Evolutionary conservation across 2,329 filamentous ascomycete genomes (phyloP).

Genomic region (Scedosporium boydii): DNA sequence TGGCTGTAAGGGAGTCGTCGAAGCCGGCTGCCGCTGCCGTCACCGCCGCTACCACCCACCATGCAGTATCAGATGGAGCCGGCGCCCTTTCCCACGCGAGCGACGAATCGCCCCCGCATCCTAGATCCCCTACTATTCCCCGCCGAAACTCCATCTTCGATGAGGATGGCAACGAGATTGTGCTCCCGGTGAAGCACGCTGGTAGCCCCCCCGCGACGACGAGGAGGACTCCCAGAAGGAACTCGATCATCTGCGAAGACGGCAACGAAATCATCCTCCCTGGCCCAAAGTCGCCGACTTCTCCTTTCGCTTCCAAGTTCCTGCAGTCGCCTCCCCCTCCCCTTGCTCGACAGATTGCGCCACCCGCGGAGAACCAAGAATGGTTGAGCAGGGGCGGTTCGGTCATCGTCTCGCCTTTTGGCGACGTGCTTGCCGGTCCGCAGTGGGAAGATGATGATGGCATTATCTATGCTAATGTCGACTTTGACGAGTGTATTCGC

Average conservation of each 20-base stretch:
- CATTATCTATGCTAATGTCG: slow-evolving; percentile 62
- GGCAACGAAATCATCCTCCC: slow-evolving; percentile 43
- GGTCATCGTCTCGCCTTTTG: slow-evolving; percentile 69
- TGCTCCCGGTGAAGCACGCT: slow-evolving; percentile 18
- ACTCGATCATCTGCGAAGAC: slow-evolving; percentile 41
- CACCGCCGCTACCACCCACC: background rate
- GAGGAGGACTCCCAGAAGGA: slow-evolving; percentile 19
- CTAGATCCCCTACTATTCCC: background rate
- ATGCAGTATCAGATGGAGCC: background rate
- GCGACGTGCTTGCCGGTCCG: slow-evolving; percentile 70
- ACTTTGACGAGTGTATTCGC: slow-evolving; percentile 79
- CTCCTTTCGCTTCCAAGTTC: background rate
- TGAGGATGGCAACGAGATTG: slow-evolving; percentile 38
- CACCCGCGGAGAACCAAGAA: slow-evolving; percentile 14
- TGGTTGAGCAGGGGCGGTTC: slow-evolving; percentile 70
- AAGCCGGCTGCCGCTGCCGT: slow-evolving; percentile 14
- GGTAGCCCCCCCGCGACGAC: slow-evolving; percentile 6
- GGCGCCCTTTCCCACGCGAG: background rate
- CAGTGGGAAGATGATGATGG: slow-evolving; percentile 71
- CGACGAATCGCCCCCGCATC: background rate
- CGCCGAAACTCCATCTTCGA: slow-evolving; percentile 32
- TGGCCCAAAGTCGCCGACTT: slow-evolving; percentile 14
- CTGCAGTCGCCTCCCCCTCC: background rate
- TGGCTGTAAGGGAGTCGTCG: slow-evolving; percentile 49
- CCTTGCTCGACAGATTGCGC: background rate